Evolutionary conservation across 768 basidiomycete species (phyloP).

Genomic region (Lentinus brumalis): DNA sequence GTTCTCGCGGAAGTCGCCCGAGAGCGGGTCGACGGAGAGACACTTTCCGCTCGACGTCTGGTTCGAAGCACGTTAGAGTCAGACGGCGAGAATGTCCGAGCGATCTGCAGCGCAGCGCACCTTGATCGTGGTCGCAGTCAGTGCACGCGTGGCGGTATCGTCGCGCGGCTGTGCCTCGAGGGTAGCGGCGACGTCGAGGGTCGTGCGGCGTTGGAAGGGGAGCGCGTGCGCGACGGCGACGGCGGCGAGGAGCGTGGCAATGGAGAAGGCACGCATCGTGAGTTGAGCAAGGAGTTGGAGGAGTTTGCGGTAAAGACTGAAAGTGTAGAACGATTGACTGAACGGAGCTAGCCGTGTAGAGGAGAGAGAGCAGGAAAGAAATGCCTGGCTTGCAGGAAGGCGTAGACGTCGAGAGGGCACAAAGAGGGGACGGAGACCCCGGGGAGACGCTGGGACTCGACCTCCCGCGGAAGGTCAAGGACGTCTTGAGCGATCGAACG

Average conservation of each 20-base stretch:
- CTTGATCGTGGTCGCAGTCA: neutral
- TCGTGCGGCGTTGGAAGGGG: neutral
- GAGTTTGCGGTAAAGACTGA: neutral
- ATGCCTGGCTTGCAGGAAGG: no score
- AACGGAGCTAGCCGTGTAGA: neutral
- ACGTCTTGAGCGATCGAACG: no score
- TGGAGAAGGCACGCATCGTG: neutral
- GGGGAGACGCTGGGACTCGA: no score
- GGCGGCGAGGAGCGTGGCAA: neutral
- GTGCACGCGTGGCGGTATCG: neutral
- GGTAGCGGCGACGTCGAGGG: neutral
- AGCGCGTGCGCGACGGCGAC: neutral
- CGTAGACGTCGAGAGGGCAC: no score
- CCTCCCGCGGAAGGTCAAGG: no score
- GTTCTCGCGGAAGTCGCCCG: slow-evolving; percentile 1
- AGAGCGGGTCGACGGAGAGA: neutral
- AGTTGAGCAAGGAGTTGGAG: neutral
- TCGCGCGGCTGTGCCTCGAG: neutral
- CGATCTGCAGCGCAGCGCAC: neutral
- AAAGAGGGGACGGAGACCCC: no score
- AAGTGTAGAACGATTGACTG: neutral
- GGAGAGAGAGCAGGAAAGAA: neutral
- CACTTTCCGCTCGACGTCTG: neutral
- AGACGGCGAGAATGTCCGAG: neutral
- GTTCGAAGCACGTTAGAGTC: neutral